phyloP scores from a whole-genome alignment of 306 rosid species.

The Crataegus laevigata region DNA sequence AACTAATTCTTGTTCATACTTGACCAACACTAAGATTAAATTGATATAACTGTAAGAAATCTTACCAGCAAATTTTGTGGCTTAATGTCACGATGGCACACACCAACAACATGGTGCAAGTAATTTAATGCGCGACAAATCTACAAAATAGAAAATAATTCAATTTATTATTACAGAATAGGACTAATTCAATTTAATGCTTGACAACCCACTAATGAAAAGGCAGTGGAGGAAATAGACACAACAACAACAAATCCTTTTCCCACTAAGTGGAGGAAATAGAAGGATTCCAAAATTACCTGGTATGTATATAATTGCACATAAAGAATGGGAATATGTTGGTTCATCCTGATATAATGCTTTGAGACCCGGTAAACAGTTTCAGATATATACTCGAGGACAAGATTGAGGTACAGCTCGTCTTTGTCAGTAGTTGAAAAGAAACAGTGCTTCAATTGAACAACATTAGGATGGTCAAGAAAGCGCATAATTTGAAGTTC shows the following conservation, averaged over 20 bases:
- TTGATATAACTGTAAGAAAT: background rate
- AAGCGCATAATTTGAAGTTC: slow-evolving; percentile 83
- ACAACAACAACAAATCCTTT: too few relatives aligned
- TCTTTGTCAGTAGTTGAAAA: slow-evolving; percentile 85
- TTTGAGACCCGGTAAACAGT: slow-evolving; percentile 82
- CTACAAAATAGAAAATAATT: slow-evolving; percentile 43
- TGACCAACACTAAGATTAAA: background rate
- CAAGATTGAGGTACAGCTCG: slow-evolving; percentile 88
- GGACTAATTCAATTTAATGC: background rate
- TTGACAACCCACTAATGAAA: background rate
- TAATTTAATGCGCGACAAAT: slow-evolving; percentile 86
- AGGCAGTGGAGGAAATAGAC: background rate
- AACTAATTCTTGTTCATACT: background rate
- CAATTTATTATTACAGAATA: background rate
- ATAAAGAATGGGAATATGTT: slow-evolving; percentile 57
- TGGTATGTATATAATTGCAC: slow-evolving; percentile 77
- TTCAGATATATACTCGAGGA: slow-evolving; percentile 76
- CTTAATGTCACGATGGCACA: slow-evolving; percentile 94
- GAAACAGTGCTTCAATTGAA: slow-evolving; percentile 75
- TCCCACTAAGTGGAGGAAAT: background rate
- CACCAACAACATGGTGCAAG: slow-evolving; percentile 72
- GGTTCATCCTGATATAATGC: slow-evolving; percentile 51
- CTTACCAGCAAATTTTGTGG: slow-evolving; percentile 86
- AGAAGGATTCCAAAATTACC: slow-evolving; percentile 30
- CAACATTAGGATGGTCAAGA: slow-evolving; percentile 74